phyloP scores from a whole-genome alignment of 2,329 filamentous ascomycete species.

The Sarocladium oryzae region DNA sequence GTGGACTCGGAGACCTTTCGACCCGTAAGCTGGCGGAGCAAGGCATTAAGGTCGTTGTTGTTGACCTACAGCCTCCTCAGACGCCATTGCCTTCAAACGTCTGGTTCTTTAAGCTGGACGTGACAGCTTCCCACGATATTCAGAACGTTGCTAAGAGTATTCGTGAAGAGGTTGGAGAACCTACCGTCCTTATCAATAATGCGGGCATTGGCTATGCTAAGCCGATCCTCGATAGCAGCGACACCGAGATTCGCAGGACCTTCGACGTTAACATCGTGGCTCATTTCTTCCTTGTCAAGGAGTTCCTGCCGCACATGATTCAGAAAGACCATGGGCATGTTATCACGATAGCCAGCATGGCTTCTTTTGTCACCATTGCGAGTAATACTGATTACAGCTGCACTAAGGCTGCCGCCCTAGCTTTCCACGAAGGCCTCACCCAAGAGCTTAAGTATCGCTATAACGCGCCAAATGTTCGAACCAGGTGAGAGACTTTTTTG shows the following conservation, averaged over 20 bases:
- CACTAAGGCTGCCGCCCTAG: conserved; percentile 58
- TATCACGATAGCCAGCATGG: conserved; percentile 61
- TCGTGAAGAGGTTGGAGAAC: conserved; percentile 50
- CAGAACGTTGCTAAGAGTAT: conserved; percentile 44
- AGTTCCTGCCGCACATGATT: conserved; percentile 63
- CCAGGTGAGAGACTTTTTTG: conserved; percentile 19
- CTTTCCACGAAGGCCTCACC: conserved; percentile 61
- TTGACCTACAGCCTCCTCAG: conserved; percentile 55
- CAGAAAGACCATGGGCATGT: conserved; percentile 62
- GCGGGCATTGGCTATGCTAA: conserved; percentile 59
- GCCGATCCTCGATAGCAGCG: conserved; percentile 51
- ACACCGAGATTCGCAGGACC: conserved; percentile 56
- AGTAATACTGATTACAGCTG: conserved; percentile 62
- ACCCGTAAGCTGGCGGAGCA: conserved; percentile 58
- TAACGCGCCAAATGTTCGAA: conserved; percentile 56
- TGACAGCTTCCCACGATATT: conserved; percentile 52
- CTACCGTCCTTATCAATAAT: conserved; percentile 68
- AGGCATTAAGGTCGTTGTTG: conserved; percentile 61
- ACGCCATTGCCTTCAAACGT: conserved; percentile 38
- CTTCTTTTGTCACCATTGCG: conserved; percentile 53
- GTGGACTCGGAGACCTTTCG: conserved; percentile 64
- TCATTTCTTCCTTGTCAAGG: conserved; percentile 59
- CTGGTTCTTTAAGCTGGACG: conserved; percentile 64
- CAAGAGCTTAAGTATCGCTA: conserved; percentile 54
- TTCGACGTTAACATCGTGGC: conserved; percentile 66